phyloP scores from a whole-genome alignment of 306 rosid genomes.

The Sicyos baderoa region DNA sequence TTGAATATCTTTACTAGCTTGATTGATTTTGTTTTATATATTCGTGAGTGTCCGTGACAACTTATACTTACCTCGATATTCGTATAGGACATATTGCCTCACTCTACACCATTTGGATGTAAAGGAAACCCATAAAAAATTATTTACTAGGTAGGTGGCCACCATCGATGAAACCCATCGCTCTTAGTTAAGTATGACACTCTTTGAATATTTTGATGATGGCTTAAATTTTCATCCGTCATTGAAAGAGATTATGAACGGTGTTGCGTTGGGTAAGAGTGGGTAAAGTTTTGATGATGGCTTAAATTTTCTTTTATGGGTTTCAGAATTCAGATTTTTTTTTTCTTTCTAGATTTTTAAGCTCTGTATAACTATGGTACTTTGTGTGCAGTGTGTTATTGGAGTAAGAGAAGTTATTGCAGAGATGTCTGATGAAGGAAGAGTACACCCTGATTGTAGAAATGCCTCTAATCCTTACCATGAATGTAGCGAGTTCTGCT shows the following conservation, averaged over 20 bases:
- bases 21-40: neutral
- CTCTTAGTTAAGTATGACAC: no score
- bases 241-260: no score
- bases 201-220: neutral
- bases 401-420: neutral
- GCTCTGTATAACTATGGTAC: neutral
- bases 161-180: no score
- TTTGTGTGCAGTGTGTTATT: neutral
- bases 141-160: no score
- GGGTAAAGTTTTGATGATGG: neutral
- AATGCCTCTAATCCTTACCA: slow-evolving; percentile 78
- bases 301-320: neutral
- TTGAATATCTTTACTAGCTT: neutral
- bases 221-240: neutral
- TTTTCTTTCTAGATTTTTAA: neutral
- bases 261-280: no score
- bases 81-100: no score
- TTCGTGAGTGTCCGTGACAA: no score
- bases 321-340: neutral
- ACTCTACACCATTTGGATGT: no score
- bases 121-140: no score
- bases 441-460: slow-evolving; percentile 83
- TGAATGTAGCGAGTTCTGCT: slow-evolving; percentile 83
- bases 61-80: no score
- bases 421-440: slow-evolving; percentile 60